Evolutionary conservation across 1,139 yeast species (phyloP).

Genomic region (Blastobotrys proliferans): DNA sequence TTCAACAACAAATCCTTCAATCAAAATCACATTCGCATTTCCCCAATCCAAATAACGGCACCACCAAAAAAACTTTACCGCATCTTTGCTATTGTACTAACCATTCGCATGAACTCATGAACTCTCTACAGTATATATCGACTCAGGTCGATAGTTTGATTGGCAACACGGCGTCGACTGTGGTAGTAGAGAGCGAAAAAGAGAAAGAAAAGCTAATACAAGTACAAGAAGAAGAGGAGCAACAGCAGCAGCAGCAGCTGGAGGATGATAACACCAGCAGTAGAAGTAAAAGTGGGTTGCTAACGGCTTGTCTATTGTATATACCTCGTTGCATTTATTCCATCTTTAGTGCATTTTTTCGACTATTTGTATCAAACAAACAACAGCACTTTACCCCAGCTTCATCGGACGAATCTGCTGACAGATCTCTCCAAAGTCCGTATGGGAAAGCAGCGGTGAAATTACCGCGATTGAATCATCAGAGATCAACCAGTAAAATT

Average conservation of each 20-base stretch:
- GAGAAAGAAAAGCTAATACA: neutral
- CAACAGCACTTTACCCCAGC: too few relatives aligned
- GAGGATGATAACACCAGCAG: neutral
- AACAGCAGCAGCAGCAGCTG: constrained; percentile 1
- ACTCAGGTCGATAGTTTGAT: constrained; percentile 32
- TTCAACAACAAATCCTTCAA: neutral
- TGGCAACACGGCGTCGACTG: constrained; percentile 24
- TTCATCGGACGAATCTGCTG: too few relatives aligned
- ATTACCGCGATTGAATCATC: constrained; percentile 1
- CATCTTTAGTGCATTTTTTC: constrained; percentile 2
- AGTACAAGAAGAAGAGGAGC: neutral
- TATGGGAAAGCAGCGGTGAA: constrained; percentile 10
- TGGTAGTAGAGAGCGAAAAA: neutral
- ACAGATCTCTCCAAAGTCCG: constrained; percentile 20
- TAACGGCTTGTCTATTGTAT: constrained; percentile 3
- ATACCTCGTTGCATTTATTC: constrained; percentile 5
- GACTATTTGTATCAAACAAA: too few relatives aligned
- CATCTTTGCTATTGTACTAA: constrained; percentile 1
- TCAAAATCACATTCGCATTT: neutral
- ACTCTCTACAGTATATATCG: constrained; percentile 33
- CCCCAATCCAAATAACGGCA: too few relatives aligned
- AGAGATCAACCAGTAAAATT: neutral
- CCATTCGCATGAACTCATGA: constrained; percentile 20
- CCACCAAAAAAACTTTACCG: too few relatives aligned
- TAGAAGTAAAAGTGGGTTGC: neutral